Evolutionary conservation across 345 rosid species (phyloP).

Genomic region (Lepidium sativum): DNA sequence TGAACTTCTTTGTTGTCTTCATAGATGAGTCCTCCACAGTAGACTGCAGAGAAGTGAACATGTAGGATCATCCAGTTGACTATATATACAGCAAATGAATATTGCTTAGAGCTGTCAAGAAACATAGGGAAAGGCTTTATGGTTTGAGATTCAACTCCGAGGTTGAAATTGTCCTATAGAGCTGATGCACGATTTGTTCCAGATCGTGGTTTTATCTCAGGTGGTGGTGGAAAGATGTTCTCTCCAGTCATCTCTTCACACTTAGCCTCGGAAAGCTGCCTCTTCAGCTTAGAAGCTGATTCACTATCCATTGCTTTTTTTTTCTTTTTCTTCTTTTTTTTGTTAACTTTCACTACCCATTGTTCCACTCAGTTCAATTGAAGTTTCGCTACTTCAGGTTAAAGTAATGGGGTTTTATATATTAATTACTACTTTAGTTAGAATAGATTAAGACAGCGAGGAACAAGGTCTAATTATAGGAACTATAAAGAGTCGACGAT

Average conservation of each 20-base stretch:
- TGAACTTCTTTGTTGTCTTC: conserved; percentile 92
- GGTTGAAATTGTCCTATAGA: conserved; percentile 54
- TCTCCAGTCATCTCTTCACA: conserved; percentile 86
- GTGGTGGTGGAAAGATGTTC: conserved; percentile 94
- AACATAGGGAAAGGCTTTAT: not conserved
- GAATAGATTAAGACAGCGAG: no score
- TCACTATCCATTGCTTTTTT: no score
- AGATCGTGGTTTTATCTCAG: conserved; percentile 81
- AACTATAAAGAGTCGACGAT: no score
- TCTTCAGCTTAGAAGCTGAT: conserved; percentile 48
- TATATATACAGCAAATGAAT: not conserved
- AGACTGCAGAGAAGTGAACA: conserved; percentile 23
- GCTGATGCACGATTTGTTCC: conserved; percentile 60
- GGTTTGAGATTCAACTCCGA: conserved; percentile 41
- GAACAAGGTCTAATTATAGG: no score
- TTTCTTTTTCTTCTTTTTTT: no score
- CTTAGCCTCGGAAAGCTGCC: conserved; percentile 84
- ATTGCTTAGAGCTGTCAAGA: not conserved
- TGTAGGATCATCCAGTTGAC: not conserved
- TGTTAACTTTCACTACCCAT: no score
- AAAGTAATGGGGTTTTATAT: conserved; percentile 57
- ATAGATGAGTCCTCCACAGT: conserved; percentile 41
- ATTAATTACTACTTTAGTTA: no score
- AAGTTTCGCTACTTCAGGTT: conserved; percentile 90
- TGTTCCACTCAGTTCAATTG: conserved; percentile 86